These are phyloP conservation scores for Globisporangium spiculum DNA, from an alignment of 352 stramenopile species.

Conservation along the genomic window DNA sequence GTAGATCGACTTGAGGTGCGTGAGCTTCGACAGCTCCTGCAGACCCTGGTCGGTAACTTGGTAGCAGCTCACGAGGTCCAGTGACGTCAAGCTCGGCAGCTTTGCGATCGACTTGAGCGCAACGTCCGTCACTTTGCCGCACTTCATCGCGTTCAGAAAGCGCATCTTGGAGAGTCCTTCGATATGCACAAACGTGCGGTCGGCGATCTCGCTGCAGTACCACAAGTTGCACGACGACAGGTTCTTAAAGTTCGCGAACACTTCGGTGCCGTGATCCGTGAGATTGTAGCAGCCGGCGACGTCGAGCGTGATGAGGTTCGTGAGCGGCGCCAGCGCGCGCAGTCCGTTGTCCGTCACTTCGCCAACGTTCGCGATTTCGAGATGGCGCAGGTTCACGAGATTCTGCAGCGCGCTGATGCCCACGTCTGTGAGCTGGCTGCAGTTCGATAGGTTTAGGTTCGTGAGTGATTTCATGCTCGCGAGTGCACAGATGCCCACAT, in stretches of 20 bases:
- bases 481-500: conserved; percentile 51
- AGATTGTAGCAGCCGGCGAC: conserved; percentile 81
- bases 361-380: conserved; percentile 77
- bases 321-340: conserved; percentile 42
- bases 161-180: conserved; percentile 49
- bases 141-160: conserved; percentile 84
- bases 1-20: conserved; percentile 61
- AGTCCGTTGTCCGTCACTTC: conserved; percentile 68
- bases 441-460: conserved; percentile 76
- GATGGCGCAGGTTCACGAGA: conserved; percentile 58
- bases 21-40: conserved; percentile 29
- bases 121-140: conserved; percentile 61
- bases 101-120: conserved; percentile 46
- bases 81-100: conserved; percentile 50
- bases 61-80: conserved; percentile 82
- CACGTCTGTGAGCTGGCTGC: conserved; percentile 66
- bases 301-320: conserved; percentile 60
- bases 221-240: conserved; percentile 73
- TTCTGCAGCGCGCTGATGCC: conserved; percentile 45
- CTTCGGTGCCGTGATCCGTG: conserved; percentile 59
- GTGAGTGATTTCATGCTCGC: conserved; percentile 50
- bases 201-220: conserved; percentile 81
- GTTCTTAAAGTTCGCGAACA: conserved; percentile 51
- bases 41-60: conserved; percentile 60
- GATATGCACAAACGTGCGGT: conserved; percentile 58